Evolutionary conservation across 106 monocot species (phyloP), one percentile per base, ranked within the genome.

Genomic region (Dendrobium chrysotoxum): DNA sequence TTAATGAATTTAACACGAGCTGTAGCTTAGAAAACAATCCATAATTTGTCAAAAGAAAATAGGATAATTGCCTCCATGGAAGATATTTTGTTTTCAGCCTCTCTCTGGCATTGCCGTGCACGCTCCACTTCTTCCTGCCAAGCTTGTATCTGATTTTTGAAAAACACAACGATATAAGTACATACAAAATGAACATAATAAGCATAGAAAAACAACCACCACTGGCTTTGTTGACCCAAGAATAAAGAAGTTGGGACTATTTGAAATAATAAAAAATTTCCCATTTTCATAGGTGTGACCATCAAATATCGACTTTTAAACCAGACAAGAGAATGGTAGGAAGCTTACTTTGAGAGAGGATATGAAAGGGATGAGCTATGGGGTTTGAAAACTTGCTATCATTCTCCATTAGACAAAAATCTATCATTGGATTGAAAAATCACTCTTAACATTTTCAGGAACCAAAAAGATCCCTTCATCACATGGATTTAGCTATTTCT

Each of bases 111-210:
- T 86, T 93, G 92, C 30, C 95, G 95, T 80, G 98, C 92, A 76
- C 95, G 91, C 40, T 95, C 98, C 44, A 90, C 98, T 90, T 99
- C 98, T 85, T 99, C 95, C 81, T 99, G 89, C 94, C 94, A 99
- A 70, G 88, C 98, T 76, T 99, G 98, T 81, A 92, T 87, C 96
- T 82, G 46, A 77, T 77, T 41, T 54, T 42, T 57, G 40, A 67
- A 84, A 81, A 86, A 53, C 2, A 86, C 28, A 82, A 76, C 74
- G 13, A 16, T 1, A 41, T 40, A 42, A 41, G 70, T 1, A 38
- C 15, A 30, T 31, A 15, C 0, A 70, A 61, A 23, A 61, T 61
- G n/a, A 61, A 61, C 21, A 61, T 7, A 70, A 70, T 11, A 28
- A 70, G 50, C 50, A 50, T 50, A 2, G 50, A 50, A 2, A 50